Percentiles rank a stretch among this genome's conserved stretches.
These are phyloP conservation scores for Lachancea quebecensis DNA, from an alignment of 805 yeast genomes.

Conservation along the genomic window DNA sequence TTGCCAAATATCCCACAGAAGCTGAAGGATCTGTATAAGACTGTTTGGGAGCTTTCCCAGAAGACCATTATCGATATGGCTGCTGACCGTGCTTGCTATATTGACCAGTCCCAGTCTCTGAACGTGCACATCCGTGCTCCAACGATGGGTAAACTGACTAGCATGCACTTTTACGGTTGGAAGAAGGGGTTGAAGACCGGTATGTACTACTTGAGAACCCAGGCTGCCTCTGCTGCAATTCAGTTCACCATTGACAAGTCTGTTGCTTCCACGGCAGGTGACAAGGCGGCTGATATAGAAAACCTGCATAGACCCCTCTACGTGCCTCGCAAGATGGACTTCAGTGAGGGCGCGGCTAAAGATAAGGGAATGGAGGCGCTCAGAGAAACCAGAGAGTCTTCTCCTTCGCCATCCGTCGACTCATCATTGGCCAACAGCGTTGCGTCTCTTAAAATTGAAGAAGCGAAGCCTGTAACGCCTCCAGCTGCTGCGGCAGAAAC, in stretches of 20 bases:
- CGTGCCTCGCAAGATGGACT: conserved; percentile 21
- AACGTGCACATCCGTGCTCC: conserved; percentile 85
- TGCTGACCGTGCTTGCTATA: conserved; percentile 70
- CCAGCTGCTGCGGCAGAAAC: conserved; percentile 32
- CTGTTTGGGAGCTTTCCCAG: conserved; percentile 96
- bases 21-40: conserved; percentile 72
- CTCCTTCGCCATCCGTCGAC: conserved; percentile 33
- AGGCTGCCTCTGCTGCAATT: conserved; percentile 95
- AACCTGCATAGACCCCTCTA: conserved; percentile 36
- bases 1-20: conserved; percentile 69
- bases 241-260: conserved; percentile 79
- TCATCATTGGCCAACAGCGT: conserved; percentile 36
- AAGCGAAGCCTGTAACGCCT: conserved; percentile 25
- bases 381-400: conserved; percentile 21
- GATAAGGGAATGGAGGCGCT: conserved; percentile 2
- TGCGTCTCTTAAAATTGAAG: conserved; percentile 36
- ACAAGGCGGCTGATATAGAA: conserved; percentile 29
- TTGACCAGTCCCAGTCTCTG: conserved; percentile 90
- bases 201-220: conserved; percentile 95
- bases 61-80: conserved; percentile 78
- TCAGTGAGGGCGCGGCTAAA: conserved; percentile 13
- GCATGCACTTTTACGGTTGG: conserved; percentile 99
- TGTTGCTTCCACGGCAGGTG: conserved; percentile 93
- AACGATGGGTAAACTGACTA: conserved; percentile 92
- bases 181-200: conserved; percentile 97